These are phyloP conservation scores for Gossypium davidsonii DNA, from an alignment of 441 rosid species.

Conservation along the genomic window DNA sequence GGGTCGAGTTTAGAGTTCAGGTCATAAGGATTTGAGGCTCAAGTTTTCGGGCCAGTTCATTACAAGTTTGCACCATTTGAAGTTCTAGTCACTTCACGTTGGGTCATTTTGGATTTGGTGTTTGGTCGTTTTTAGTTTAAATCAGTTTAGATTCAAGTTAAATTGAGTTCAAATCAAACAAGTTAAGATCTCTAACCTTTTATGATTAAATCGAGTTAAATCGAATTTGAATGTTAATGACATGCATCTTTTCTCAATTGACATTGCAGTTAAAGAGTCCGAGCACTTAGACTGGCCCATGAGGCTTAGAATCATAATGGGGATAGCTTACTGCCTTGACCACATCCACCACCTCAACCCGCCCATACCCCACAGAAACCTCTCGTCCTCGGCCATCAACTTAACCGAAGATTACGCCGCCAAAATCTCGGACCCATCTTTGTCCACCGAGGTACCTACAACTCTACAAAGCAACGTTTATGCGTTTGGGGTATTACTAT, in stretches of 20 bases:
- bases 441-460: slow-evolving; percentile 31
- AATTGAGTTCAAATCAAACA: too few species aligned
- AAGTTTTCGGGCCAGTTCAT: too few species aligned
- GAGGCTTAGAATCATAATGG: slow-evolving; percentile 62
- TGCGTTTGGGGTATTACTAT: slow-evolving; percentile 46
- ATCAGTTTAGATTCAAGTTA: too few species aligned
- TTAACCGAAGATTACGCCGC: slow-evolving; percentile 68
- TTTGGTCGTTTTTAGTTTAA: too few species aligned
- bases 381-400: slow-evolving; percentile 42
- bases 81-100: too few species aligned
- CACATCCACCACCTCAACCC: slow-evolving; percentile 54
- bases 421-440: slow-evolving; percentile 48
- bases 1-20: too few species aligned
- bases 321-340: slow-evolving; percentile 56
- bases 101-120: too few species aligned
- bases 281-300: slow-evolving; percentile 65
- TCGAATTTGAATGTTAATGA: too few species aligned
- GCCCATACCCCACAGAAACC: slow-evolving; percentile 42
- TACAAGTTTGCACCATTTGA: too few species aligned
- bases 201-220: too few species aligned
- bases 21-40: too few species aligned
- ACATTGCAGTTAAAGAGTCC: slow-evolving; percentile 50
- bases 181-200: too few species aligned
- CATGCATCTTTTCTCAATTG: background rate
- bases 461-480: slow-evolving; percentile 35